Evolutionary conservation across 2,329 filamentous ascomycete genomes (phyloP).

Genomic region (Stachybotrys chartarum): DNA sequence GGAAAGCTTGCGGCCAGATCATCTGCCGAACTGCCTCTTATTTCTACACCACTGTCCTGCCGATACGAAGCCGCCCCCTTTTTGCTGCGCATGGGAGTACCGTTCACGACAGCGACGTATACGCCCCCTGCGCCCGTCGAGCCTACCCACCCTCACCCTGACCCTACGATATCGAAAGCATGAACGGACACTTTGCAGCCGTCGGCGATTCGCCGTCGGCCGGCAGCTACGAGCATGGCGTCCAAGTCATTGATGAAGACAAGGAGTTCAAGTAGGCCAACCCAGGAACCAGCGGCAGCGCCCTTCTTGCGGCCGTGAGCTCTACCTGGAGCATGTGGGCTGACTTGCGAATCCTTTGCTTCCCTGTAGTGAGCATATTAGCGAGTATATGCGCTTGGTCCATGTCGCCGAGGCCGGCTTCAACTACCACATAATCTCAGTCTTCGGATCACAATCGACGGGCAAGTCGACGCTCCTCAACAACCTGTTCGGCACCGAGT

Average conservation of each 20-base stretch:
- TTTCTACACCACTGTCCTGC: not conserved
- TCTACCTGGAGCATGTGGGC: not conserved
- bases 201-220: conserved; percentile 59
- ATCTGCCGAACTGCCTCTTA: not conserved
- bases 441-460: conserved; percentile 97
- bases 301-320: too few relatives aligned
- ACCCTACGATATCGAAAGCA: conserved; percentile 22
- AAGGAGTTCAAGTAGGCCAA: conserved; percentile 86
- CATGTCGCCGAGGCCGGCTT: conserved; percentile 84
- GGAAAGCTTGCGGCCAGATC: not conserved
- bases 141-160: not conserved
- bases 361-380: conserved; percentile 59
- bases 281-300: conserved; percentile 5
- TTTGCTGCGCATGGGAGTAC: not conserved
- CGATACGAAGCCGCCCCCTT: not conserved
- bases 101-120: not conserved
- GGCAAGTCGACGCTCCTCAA: conserved; percentile 97
- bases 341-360: not conserved
- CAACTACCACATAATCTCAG: conserved; percentile 98
- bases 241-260: conserved; percentile 87
- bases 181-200: conserved; percentile 78
- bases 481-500: conserved; percentile 88
- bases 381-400: conserved; percentile 73
- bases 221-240: conserved; percentile 79
- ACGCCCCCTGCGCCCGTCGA: not conserved